These are phyloP conservation scores for Pneumocystis canis DNA, from an alignment of 1,139 yeast species.

Conservation along the genomic window DNA sequence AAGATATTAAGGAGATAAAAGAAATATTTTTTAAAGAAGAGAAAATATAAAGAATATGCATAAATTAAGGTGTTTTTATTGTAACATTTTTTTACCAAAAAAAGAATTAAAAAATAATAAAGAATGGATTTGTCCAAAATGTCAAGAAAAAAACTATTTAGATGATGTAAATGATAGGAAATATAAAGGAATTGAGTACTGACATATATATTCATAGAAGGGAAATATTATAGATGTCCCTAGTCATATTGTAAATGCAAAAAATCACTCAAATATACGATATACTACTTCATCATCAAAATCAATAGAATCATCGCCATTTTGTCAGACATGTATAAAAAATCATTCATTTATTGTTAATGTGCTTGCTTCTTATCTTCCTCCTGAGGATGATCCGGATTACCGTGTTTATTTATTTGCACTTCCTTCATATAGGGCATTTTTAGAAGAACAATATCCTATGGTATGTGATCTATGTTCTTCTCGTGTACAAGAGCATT, in stretches of 20 bases:
- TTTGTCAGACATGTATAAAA: slow-evolving; percentile 14
- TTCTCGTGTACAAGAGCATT: slow-evolving; percentile 11
- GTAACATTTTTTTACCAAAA: slow-evolving; percentile 1
- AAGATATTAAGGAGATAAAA: too few relatives aligned
- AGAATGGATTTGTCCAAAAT: slow-evolving; percentile 15
- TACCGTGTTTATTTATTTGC: slow-evolving; percentile 6
- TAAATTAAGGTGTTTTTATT: slow-evolving; percentile 3
- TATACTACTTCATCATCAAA: background rate
- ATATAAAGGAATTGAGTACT: background rate
- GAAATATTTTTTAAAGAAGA: too few relatives aligned
- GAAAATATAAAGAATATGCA: background rate
- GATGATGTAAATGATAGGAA: slow-evolving; percentile 3
- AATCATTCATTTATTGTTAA: slow-evolving; percentile 15
- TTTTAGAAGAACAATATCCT: slow-evolving; percentile 15
- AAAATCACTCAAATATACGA: background rate
- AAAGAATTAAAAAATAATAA: background rate
- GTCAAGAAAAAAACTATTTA: slow-evolving; percentile 13
- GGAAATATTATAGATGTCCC: slow-evolving; percentile 11
- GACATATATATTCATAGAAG: background rate
- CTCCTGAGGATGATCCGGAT: slow-evolving; percentile 14
- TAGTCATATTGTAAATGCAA: slow-evolving; percentile 1
- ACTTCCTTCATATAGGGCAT: slow-evolving; percentile 12
- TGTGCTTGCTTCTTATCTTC: slow-evolving; percentile 15
- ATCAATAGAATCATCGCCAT: slow-evolving; percentile 10
- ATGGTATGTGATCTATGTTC: slow-evolving; percentile 14